Conservation (phyloP, 164 flowering plant species). For the Vitis amurensis region DNA sequence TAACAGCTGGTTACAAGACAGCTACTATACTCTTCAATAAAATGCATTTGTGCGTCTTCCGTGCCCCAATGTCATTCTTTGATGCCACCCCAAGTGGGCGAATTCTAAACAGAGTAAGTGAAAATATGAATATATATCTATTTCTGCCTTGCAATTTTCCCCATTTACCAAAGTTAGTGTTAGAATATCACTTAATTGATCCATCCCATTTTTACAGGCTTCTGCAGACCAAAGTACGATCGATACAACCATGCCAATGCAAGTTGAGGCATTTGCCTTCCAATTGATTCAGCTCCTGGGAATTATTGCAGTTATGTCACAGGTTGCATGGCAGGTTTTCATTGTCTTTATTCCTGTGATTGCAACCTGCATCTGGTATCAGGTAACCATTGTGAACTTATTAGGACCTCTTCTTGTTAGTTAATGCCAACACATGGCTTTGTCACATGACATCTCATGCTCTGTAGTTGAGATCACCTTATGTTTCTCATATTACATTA, state of each 20-base stretch:
- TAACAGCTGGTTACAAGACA: constrained; percentile 66
- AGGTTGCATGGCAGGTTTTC: constrained; percentile 89
- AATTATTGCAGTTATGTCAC: constrained; percentile 88
- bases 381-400: constrained; percentile 42
- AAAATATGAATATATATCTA: neutral
- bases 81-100: constrained; percentile 96
- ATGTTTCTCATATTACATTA: too few relatives aligned
- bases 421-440: too few relatives aligned
- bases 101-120: constrained; percentile 75
- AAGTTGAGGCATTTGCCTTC: constrained; percentile 49
- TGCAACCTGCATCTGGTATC: constrained; percentile 71
- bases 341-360: constrained; percentile 73
- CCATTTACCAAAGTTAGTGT: neutral
- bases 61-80: constrained; percentile 95
- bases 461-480: too few relatives aligned
- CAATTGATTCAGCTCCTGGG: constrained; percentile 70
- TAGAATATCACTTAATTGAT: neutral
- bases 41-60: constrained; percentile 82
- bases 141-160: neutral
- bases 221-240: constrained; percentile 92
- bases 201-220: constrained; percentile 45
- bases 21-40: constrained; percentile 73
- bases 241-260: constrained; percentile 52
- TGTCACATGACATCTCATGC: too few relatives aligned
- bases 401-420: too few relatives aligned